Evolutionary conservation across 2,329 filamentous ascomycete genomes (phyloP), one percentile per base, ranked within the genome.

Genomic region (Fusarium nelsonii): DNA sequence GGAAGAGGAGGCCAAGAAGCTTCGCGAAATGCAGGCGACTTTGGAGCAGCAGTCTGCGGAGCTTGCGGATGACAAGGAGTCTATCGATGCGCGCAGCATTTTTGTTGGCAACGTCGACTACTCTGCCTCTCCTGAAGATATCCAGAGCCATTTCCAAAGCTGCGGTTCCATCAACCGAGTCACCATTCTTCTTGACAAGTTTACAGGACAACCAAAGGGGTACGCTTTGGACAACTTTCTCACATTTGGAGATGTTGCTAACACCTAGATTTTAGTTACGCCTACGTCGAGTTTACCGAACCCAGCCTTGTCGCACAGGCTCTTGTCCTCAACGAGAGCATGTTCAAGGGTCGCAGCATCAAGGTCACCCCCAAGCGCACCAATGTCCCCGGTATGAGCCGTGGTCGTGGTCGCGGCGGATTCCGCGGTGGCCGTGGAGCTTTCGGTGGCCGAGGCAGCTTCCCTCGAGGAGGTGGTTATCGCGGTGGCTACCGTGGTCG

Each of bases 101-200:
- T 99, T 99, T 79, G 96, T 99, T 44, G 96, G 96, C 73, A 99
- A 99, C 75, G 96, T 99, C 71, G 96, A 99, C 82, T 99, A 99
- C 81, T 94, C 93, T 67, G 94, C 95, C 23, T 97, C 94, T 30
- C 96, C 96, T 4, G 96, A 99, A 82, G 96, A 99, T 84, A 75
- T 99, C 63, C 96, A 99, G 84, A 93, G 94, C 63, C 96, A 99
- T 78, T 99, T 99, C 83, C 94, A 97, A 84, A 97, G 91, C 84
- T 97, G 94, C 76, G 96, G 96, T 64, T 93, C 92, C 72, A 99
- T 99, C 85, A 99, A 99, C 81, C 91, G 96, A 65, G 96, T 99
- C 63, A 99, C 96, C 2, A 99, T 99, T 72, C 84, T 99, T 73
- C 84, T 99, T 73, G 96, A 99, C 84, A 99, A 99, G 84, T 98